Conservation (phyloP, 2,329 filamentous ascomycete genomes). For the Diplocarpon mali region DNA sequence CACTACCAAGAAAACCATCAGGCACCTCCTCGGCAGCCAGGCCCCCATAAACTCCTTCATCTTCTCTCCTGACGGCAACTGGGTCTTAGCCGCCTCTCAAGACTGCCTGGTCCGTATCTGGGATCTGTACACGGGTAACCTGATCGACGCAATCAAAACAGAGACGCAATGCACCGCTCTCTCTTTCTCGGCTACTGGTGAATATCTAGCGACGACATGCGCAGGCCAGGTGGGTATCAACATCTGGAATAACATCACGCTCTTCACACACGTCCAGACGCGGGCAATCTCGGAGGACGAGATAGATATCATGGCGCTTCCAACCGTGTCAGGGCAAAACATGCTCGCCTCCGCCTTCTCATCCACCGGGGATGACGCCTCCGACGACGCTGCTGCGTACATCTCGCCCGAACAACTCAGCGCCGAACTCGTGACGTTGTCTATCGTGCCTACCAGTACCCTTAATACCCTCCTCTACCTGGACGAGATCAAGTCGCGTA, state of each 20-base stretch:
- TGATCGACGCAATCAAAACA: constrained; percentile 84
- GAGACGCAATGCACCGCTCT: constrained; percentile 71
- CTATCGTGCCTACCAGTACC: constrained; percentile 75
- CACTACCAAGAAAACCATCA: constrained; percentile 78
- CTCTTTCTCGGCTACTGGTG: constrained; percentile 79
- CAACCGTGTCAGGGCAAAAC: constrained; percentile 65
- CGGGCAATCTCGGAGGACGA: constrained; percentile 72
- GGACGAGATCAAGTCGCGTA: constrained; percentile 80
- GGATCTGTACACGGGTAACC: constrained; percentile 90
- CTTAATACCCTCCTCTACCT: constrained; percentile 94
- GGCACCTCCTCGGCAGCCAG: constrained; percentile 80
- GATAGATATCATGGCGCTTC: constrained; percentile 52
- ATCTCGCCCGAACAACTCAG: constrained; percentile 62
- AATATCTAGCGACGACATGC: constrained; percentile 85
- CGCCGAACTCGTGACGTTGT: constrained; percentile 75
- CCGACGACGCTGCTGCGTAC: constrained; percentile 36
- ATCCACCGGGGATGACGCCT: constrained; percentile 41
- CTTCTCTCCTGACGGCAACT: constrained; percentile 88
- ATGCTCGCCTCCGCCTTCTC: constrained; percentile 68
- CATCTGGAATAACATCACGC: constrained; percentile 87
- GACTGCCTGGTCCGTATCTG: constrained; percentile 76
- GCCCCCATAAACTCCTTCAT: constrained; percentile 67
- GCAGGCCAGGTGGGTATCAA: constrained; percentile 78
- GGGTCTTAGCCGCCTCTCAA: constrained; percentile 81
- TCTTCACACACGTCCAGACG: constrained; percentile 83